phyloP scores from a whole-genome alignment of 371 early-diverging fungal genomes.

The Mycotypha africana region DNA sequence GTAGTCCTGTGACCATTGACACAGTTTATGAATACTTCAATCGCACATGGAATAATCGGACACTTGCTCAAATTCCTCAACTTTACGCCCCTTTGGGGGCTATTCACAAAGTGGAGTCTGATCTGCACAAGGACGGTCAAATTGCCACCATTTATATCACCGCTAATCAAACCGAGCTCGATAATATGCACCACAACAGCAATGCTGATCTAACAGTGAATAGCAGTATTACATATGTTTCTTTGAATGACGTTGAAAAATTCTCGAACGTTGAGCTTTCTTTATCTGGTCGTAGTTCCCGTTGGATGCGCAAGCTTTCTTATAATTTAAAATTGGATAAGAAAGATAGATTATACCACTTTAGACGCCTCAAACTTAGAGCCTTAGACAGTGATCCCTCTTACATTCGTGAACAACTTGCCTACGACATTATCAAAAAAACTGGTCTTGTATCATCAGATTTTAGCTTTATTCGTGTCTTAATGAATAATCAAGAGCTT shows the following conservation, averaged over 20 bases:
- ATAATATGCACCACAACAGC: slow-evolving; percentile 4
- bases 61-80: slow-evolving; percentile 5
- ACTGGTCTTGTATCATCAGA: slow-evolving; percentile 20
- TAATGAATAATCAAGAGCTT: slow-evolving; percentile 26
- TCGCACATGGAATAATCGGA: slow-evolving; percentile 18
- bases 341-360: slow-evolving; percentile 15
- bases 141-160: slow-evolving; percentile 18
- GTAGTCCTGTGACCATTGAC: slow-evolving; percentile 1
- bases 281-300: slow-evolving; percentile 25
- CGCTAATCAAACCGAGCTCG: slow-evolving; percentile 8
- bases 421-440: slow-evolving; percentile 20
- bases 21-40: slow-evolving; percentile 22
- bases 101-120: slow-evolving; percentile 12
- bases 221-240: slow-evolving; percentile 13
- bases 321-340: slow-evolving; percentile 22
- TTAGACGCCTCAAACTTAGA: slow-evolving; percentile 26
- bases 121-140: slow-evolving; percentile 19
- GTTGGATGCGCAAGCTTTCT: slow-evolving; percentile 18
- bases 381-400: slow-evolving; percentile 29
- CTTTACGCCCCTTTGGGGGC: slow-evolving; percentile 7
- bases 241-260: slow-evolving; percentile 1
- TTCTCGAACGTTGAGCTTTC: slow-evolving; percentile 9
- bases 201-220: slow-evolving; percentile 1
- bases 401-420: slow-evolving; percentile 28
- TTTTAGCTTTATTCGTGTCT: slow-evolving; percentile 23